Evolutionary conservation across 2,329 filamentous ascomycete genomes (phyloP).

Genomic region (Cephalotrichum gorgonifer): DNA sequence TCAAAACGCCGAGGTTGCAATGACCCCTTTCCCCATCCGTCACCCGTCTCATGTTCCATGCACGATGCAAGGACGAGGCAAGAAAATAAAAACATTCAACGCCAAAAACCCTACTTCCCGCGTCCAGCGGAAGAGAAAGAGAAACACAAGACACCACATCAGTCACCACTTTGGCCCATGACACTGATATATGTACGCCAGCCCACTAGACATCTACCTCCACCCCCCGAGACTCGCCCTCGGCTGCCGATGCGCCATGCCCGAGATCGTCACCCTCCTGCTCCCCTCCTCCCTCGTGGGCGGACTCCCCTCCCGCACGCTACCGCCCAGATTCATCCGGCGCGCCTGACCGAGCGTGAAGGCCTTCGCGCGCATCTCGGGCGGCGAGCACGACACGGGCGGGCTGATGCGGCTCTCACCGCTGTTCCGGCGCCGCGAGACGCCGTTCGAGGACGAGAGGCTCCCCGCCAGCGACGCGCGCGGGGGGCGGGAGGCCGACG

Average conservation of each 20-base stretch:
- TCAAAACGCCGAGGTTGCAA: neutral
- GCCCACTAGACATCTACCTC: no score
- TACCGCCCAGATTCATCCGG: slow-evolving; percentile 43
- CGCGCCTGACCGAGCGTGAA: slow-evolving; percentile 46
- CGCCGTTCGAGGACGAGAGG: slow-evolving; percentile 42
- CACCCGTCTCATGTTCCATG: no score
- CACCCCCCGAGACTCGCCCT: slow-evolving; percentile 16
- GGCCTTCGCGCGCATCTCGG: slow-evolving; percentile 20
- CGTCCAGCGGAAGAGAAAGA: neutral
- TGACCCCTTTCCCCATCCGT: neutral
- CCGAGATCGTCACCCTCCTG: slow-evolving; percentile 26
- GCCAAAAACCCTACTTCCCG: no score
- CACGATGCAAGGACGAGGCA: no score
- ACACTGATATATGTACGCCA: slow-evolving; percentile 11
- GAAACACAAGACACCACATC: neutral
- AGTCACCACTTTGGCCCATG: neutral
- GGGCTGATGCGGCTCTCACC: slow-evolving; percentile 40
- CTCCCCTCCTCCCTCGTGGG: slow-evolving; percentile 14
- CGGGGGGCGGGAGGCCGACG: neutral
- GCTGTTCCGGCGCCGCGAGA: slow-evolving; percentile 41
- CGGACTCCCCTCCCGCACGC: slow-evolving; percentile 21
- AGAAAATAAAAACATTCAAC: no score
- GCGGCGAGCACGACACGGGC: slow-evolving; percentile 41
- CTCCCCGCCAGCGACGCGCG: slow-evolving; percentile 23
- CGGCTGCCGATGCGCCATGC: slow-evolving; percentile 14